Conservation (phyloP, 495 filamentous ascomycete genomes). For the Cladorrhinum samala region DNA sequence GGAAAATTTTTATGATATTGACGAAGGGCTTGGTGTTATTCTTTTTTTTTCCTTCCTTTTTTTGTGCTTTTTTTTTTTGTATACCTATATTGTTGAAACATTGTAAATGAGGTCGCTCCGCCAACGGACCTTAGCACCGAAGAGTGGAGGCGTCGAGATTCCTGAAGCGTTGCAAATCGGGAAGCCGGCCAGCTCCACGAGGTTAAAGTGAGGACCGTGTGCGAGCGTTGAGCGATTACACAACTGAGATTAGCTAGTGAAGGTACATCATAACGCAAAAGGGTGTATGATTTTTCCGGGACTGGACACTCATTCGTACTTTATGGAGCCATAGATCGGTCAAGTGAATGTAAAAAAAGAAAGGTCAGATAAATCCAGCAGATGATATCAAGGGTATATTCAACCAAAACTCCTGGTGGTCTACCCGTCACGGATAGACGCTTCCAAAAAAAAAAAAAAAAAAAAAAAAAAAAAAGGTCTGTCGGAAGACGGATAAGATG, state of each 20-base stretch:
- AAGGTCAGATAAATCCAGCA: not conserved
- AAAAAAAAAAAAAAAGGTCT: no score
- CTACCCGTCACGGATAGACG: no score
- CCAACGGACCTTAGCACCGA: conserved; percentile 52
- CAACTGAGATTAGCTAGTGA: conserved; percentile 22
- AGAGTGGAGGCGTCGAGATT: conserved; percentile 39
- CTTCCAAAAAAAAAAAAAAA: no score
- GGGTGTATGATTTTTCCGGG: not conserved
- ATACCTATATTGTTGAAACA: conserved; percentile 39
- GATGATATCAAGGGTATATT: no score
- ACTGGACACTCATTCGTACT: not conserved
- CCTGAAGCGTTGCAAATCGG: not conserved
- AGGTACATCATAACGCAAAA: conserved; percentile 4
- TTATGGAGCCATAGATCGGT: not conserved
- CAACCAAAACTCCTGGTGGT: no score
- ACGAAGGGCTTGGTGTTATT: conserved; percentile 9
- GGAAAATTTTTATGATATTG: conserved; percentile 21
- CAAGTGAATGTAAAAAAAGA: not conserved
- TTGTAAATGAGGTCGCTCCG: conserved; percentile 47
- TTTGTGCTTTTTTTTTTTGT: conserved; percentile 34
- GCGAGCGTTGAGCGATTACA: conserved; percentile 52
- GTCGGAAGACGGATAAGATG: no score
- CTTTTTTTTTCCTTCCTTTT: not conserved
- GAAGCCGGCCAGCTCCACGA: conserved; percentile 40
- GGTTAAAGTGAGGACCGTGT: conserved; percentile 57